These are phyloP conservation scores for Boletales sp. DNA, from an alignment of 768 basidiomycete genomes.

Conservation along the genomic window DNA sequence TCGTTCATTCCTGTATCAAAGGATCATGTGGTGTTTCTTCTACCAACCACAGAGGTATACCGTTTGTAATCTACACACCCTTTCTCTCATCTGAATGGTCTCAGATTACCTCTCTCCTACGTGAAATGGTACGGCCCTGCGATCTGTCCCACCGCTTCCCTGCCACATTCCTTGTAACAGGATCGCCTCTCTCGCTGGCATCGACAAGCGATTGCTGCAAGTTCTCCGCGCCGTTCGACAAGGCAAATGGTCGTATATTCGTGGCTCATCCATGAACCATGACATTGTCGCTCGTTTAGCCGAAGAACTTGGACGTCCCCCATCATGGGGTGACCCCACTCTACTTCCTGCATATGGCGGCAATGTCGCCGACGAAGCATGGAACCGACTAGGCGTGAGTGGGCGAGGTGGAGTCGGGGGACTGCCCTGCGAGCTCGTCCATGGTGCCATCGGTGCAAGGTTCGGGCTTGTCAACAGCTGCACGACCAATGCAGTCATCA, in stretches of 20 bases:
- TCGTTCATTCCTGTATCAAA: slow-evolving; percentile 26
- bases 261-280: slow-evolving; percentile 36
- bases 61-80: neutral
- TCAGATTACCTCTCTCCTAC: slow-evolving; percentile 41
- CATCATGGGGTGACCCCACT: slow-evolving; percentile 60
- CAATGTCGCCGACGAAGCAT: slow-evolving; percentile 43
- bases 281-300: slow-evolving; percentile 47
- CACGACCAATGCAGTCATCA: slow-evolving; percentile 50
- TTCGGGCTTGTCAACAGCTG: slow-evolving; percentile 55
- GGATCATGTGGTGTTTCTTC: slow-evolving; percentile 90
- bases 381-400: slow-evolving; percentile 54
- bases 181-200: slow-evolving; percentile 67
- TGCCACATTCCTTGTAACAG: slow-evolving; percentile 20
- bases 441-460: slow-evolving; percentile 48
- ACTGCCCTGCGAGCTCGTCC: slow-evolving; percentile 73
- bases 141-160: neutral
- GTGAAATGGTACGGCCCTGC: slow-evolving; percentile 53
- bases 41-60: slow-evolving; percentile 68
- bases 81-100: slow-evolving; percentile 3
- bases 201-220: slow-evolving; percentile 58
- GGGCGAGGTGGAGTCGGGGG: slow-evolving; percentile 60
- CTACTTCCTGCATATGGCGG: slow-evolving; percentile 65
- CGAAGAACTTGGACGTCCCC: slow-evolving; percentile 53
- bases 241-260: slow-evolving; percentile 59
- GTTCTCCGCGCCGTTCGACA: slow-evolving; percentile 51